phyloP scores from a whole-genome alignment of 2,329 filamentous ascomycete genomes.

The Geoglossum cookeanum region DNA sequence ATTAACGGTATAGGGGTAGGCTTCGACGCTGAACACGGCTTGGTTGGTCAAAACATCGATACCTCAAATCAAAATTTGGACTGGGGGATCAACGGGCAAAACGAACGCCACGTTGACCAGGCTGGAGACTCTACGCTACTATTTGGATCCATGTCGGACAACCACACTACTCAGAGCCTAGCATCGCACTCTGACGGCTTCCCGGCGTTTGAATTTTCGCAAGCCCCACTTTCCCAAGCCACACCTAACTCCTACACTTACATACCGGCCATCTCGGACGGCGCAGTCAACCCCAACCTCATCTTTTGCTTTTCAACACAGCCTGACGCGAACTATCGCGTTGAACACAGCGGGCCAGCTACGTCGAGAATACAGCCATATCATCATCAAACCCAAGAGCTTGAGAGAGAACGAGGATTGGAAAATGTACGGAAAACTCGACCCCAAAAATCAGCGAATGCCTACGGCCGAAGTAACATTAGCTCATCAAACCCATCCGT shows the following conservation, averaged over 20 bases:
- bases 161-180: not conserved
- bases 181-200: not conserved
- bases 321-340: not conserved
- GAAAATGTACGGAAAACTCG: not conserved
- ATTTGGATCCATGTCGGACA: not conserved
- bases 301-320: not conserved
- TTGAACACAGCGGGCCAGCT: not conserved
- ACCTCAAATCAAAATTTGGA: not conserved
- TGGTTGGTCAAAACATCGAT: not conserved
- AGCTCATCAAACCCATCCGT: not conserved
- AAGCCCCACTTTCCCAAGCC: not conserved
- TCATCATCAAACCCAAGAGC: constrained; percentile 2
- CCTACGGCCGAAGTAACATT: not conserved
- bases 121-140: not conserved
- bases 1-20: not conserved
- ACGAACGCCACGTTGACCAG: not conserved
- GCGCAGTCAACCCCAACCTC: constrained; percentile 3
- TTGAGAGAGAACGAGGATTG: not conserved
- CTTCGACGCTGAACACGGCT: not conserved
- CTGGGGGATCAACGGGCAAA: not conserved
- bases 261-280: not conserved
- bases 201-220: not conserved
- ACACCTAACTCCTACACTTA: not conserved
- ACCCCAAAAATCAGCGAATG: not conserved
- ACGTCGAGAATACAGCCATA: not conserved